Base-by-base conservation (phyloP, 108 stramenopile genomes). In the Aurantiochytrium sp. region DNA sequence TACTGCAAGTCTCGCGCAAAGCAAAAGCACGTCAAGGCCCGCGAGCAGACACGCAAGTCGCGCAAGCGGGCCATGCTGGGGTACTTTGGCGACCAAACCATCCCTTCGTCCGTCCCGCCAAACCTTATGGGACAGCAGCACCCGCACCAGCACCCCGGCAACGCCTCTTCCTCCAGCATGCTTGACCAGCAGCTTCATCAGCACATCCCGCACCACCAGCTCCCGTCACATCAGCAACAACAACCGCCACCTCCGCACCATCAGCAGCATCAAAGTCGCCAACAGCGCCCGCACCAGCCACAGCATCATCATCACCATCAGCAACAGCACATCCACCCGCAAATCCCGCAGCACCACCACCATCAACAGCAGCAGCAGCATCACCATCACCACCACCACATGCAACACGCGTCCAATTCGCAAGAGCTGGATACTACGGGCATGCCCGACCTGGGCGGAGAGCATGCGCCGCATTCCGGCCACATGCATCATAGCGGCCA, bases 1-100 rank as follows among this genome's bases (percentile, higher is more conserved):
- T 65, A 65, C 19, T 65, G 59, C 59, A 65, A 65, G 59, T 65
- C 59, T 65, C 59, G 59, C 59, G 59, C 59, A 65, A 65, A 65
- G 19, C 59, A 65, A 65, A 65, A 65, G 59, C 59, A 65, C 34
- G 59, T 65, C 32, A 65, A 65, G 4, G 59, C 59, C 8, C 59
- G 59, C 10, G 59, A 65, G 34, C 59, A 17, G 0, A 34, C 15
- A 10, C 59, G 59, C 59, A 65, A 65, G 59, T 17, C 59, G 32
- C 59, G 59, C 2, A 65, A 65, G 59, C 59, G 59, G 34, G 59
- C 59, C 27, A 65, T 65, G 59, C 8, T 65, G 8, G 59, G 59
- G 0, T 65, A 65, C 59, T 12, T 65, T 8, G 59, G 59, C 59
- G 59, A 65, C 19, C 32, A 30, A 34, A 34, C 32, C 59, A 65